A percentile compares a stretch with the other conserved stretches of the same genome.
These are phyloP conservation scores for Lepraria neglecta DNA, from an alignment of 495 filamentous ascomycete species.

Conservation along the genomic window DNA sequence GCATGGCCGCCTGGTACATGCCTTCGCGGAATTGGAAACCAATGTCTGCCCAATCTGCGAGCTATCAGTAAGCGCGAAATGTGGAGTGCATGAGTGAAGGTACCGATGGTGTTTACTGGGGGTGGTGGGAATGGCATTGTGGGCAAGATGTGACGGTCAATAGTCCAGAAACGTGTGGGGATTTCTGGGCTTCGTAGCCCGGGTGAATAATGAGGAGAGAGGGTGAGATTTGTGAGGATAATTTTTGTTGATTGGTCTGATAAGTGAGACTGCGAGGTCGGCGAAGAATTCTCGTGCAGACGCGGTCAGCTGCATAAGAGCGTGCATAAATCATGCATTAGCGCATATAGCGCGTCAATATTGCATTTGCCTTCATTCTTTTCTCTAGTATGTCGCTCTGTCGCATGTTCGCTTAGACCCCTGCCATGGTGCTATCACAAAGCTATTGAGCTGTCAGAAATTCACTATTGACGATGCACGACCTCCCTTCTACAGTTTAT, in stretches of 20 bases:
- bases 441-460: not conserved
- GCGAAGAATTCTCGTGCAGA: too few relatives aligned
- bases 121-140: conserved; percentile 66
- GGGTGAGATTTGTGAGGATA: not conserved
- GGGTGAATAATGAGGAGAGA: not conserved
- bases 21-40: conserved; percentile 89
- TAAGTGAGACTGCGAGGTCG: not conserved
- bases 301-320: conserved; percentile 2
- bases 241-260: not conserved
- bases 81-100: not conserved
- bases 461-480: not conserved
- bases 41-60: conserved; percentile 86
- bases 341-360: not conserved
- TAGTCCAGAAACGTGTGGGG: not conserved
- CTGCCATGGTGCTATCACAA: not conserved
- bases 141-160: conserved; percentile 23
- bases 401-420: not conserved
- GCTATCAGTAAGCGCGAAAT: conserved; percentile 38
- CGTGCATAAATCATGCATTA: conserved; percentile 12
- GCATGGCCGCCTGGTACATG: conserved; percentile 28
- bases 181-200: not conserved
- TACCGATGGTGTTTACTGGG: conserved; percentile 70
- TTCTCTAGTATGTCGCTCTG: not conserved
- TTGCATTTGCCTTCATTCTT: not conserved
- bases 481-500: not conserved